A percentile compares a stretch with the other conserved stretches of the same genome.
Conservation (phyloP, 1,284 basidiomycete genomes). For the Vanrija pseudolonga region DNA sequence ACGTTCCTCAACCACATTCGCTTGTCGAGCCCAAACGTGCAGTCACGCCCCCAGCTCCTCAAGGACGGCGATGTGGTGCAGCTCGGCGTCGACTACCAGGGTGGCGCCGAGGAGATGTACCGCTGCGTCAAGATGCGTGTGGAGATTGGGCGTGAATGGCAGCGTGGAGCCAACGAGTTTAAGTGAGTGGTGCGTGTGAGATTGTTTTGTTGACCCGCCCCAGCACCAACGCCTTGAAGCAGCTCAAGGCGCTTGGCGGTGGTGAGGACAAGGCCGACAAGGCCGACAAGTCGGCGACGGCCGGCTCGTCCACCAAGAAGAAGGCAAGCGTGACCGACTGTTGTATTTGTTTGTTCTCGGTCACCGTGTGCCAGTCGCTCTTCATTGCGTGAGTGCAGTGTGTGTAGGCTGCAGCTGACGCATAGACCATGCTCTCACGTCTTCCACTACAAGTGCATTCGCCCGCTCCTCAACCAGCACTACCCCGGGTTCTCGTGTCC, state of each 20-base stretch:
- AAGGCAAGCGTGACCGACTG: constrained; percentile 68
- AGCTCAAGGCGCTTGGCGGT: constrained; percentile 41
- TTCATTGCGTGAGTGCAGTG: constrained; percentile 68
- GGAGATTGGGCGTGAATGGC: constrained; percentile 83
- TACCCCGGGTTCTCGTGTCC: constrained; percentile 94
- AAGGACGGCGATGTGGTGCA: constrained; percentile 95
- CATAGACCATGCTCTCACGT: constrained; percentile 84
- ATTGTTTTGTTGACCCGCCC: background rate
- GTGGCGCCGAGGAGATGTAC: constrained; percentile 95
- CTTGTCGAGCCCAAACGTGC: constrained; percentile 75
- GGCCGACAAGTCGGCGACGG: constrained; percentile 12
- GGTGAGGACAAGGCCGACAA: constrained; percentile 16
- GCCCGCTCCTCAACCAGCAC: constrained; percentile 79
- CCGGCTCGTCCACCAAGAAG: constrained; percentile 20
- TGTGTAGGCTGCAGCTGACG: constrained; percentile 13
- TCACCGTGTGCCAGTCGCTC: constrained; percentile 90
- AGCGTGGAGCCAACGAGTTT: constrained; percentile 83
- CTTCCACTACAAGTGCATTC: constrained; percentile 98
- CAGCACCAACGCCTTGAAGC: constrained; percentile 45
- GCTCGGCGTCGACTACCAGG: constrained; percentile 96
- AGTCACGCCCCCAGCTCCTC: constrained; percentile 72
- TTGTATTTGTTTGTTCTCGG: constrained; percentile 93
- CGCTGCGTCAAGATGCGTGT: constrained; percentile 96
- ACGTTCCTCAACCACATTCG: constrained; percentile 96
- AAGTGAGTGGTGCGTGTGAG: constrained; percentile 62